Evolutionary conservation across 139 green algal genomes (phyloP).

Genomic region (Chlorella sorokiniana): DNA sequence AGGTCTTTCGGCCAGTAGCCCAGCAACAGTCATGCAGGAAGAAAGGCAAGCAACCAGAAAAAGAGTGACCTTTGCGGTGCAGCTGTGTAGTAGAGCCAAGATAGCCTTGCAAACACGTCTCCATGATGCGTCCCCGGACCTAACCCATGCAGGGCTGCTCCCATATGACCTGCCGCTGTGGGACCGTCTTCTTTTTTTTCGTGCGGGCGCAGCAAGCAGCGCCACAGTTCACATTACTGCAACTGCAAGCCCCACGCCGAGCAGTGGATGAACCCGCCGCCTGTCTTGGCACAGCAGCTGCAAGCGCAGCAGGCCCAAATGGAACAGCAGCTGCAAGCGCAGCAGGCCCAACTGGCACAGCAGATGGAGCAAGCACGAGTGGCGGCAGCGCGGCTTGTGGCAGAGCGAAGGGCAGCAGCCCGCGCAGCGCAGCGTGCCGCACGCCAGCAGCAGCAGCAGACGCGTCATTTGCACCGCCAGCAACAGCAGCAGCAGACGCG

Average conservation of each 20-base stretch:
- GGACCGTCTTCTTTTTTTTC: conserved; percentile 54
- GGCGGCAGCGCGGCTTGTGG: background rate
- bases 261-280: conserved; percentile 17
- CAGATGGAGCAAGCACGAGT: background rate
- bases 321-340: background rate
- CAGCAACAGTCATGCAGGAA: too few species aligned
- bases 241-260: conserved; percentile 3
- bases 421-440: background rate
- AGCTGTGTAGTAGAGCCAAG: too few species aligned
- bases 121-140: too few species aligned
- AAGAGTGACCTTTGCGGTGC: background rate
- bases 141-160: conserved; percentile 49
- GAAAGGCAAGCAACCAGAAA: background rate
- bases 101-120: background rate
- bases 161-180: conserved; percentile 58
- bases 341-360: background rate
- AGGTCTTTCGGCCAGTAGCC: too few species aligned
- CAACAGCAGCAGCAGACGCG: background rate
- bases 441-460: background rate
- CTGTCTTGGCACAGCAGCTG: background rate
- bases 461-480: too few species aligned
- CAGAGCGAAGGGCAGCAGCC: background rate
- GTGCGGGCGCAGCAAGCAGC: conserved; percentile 45
- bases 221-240: background rate
- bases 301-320: too few species aligned